Evolutionary conservation across 176 grass and related monocot species (phyloP), one percentile per base, ranked within the genome.

Genomic region (Eleusine indica): DNA sequence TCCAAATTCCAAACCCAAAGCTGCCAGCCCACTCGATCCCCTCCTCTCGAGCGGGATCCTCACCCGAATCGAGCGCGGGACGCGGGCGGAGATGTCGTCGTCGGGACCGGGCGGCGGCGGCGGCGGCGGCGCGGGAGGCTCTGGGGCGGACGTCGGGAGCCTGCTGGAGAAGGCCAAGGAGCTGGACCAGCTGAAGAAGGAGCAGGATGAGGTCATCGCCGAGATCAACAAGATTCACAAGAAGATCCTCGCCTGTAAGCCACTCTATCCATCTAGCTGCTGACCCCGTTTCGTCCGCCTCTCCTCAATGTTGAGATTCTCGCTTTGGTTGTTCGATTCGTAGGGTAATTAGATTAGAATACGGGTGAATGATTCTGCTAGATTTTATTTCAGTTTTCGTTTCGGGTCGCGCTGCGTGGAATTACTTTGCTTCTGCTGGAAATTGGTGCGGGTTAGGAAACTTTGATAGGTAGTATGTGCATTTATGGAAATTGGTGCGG

Each of bases 151-250:
- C 68, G 66, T 94, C 48, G 76, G 38, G 21, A 66, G 47, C 73
- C 49, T 94, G n/a, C 84, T 94, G 22, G 92, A 94, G 35, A 94
- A 94, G 82, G 86, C 89, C 73, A 94, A 94, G 87, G 92, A 94
- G 70, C 70, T 94, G 71, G 92, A 94, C 74, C 87, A 85, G 81
- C 78, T 94, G 44, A 82, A 79, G 61, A 91, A 94, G 87, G 89
- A 94, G 0, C 89, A 91, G 63, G 92, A 94, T 5, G 89, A 94
- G 0, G 65, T 91, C 18, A 2, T 82, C 56, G 43, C 5, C 17
- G 92, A 94, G 53, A 94, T 94, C 77, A 94, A 91, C 74, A 94
- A 91, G 89, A 80, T 89, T 35, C 92, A 91, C 84, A 94, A 91
- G 89, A 94, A 91, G 82, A 80, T 94, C 44, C 87, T 89, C 41